These are phyloP conservation scores for Talaromyces adpressus DNA, from an alignment of 495 filamentous ascomycete genomes.

Conservation along the genomic window DNA sequence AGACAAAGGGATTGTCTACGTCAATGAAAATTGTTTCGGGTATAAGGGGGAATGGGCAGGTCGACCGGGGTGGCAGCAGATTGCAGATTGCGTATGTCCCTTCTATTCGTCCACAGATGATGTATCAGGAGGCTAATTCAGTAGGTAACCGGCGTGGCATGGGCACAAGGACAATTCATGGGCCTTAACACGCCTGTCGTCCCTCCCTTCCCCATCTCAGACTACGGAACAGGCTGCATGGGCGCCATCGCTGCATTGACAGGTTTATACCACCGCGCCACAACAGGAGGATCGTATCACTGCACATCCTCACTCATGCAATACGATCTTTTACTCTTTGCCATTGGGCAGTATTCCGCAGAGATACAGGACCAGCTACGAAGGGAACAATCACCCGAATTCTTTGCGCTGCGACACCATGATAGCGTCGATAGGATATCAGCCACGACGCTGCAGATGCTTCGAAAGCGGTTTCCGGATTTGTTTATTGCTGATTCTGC, in stretches of 20 bases:
- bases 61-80: constrained; percentile 49
- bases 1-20: constrained; percentile 59
- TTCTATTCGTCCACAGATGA: no score
- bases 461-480: constrained; percentile 43
- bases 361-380: constrained; percentile 51
- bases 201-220: constrained; percentile 74
- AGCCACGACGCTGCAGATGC: constrained; percentile 53
- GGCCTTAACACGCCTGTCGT: constrained; percentile 62
- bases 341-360: constrained; percentile 51
- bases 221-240: constrained; percentile 69
- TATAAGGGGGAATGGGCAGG: constrained; percentile 42
- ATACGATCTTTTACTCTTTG: constrained; percentile 63
- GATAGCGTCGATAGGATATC: constrained; percentile 71
- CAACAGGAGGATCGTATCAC: constrained; percentile 56
- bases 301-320: constrained; percentile 57
- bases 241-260: constrained; percentile 57
- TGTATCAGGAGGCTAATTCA: not conserved
- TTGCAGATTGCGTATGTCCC: constrained; percentile 46
- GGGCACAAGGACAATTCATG: constrained; percentile 70
- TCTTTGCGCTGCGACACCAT: constrained; percentile 58
- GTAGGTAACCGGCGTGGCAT: constrained; percentile 58
- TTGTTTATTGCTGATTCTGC: constrained; percentile 18
- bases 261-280: constrained; percentile 56
- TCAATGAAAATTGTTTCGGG: constrained; percentile 70
- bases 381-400: constrained; percentile 44